Percentiles rank a stretch among this genome's conserved stretches.
phyloP scores from a whole-genome alignment of 345 rosid genomes.

The Acer negundo region DNA sequence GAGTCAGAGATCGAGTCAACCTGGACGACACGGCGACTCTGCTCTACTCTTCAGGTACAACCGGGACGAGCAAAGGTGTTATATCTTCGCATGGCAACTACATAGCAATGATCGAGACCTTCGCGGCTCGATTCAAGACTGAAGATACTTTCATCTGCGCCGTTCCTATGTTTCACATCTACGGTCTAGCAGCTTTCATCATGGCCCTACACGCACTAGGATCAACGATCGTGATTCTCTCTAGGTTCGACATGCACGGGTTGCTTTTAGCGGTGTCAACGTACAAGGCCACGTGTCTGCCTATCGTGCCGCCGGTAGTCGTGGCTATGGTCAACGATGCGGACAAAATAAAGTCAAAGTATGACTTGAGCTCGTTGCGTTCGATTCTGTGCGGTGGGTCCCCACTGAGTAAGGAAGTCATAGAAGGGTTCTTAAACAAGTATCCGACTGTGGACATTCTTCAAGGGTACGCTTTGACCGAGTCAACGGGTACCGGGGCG shows the following conservation, averaged over 20 bases:
- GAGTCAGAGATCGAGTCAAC: slow-evolving; percentile 58
- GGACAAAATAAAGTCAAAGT: slow-evolving; percentile 44
- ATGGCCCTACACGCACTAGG: slow-evolving; percentile 67
- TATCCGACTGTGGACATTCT: slow-evolving; percentile 55
- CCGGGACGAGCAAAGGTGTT: slow-evolving; percentile 89
- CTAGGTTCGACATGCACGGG: slow-evolving; percentile 66
- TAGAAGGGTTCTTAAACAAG: slow-evolving; percentile 56
- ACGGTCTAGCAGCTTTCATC: slow-evolving; percentile 70
- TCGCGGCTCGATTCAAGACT: slow-evolving; percentile 34
- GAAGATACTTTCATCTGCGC: slow-evolving; percentile 61
- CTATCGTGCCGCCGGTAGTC: slow-evolving; percentile 63
- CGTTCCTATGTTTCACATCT: slow-evolving; percentile 89
- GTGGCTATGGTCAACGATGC: slow-evolving; percentile 62
- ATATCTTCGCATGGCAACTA: slow-evolving; percentile 67
- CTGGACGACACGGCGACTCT: slow-evolving; percentile 83
- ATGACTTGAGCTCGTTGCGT: slow-evolving; percentile 64
- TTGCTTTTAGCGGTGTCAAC: slow-evolving; percentile 60
- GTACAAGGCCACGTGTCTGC: slow-evolving; percentile 59
- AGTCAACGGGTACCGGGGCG: slow-evolving; percentile 72
- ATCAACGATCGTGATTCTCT: slow-evolving; percentile 62
- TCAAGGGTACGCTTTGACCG: slow-evolving; percentile 80
- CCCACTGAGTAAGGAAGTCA: slow-evolving; percentile 75
- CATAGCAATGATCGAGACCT: slow-evolving; percentile 60
- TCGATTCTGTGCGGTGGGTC: slow-evolving; percentile 71
- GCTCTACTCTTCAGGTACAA: slow-evolving; percentile 95